Evolutionary conservation across 148 eudicot genomes (phyloP).

Genomic region (Euryodendron excelsum): DNA sequence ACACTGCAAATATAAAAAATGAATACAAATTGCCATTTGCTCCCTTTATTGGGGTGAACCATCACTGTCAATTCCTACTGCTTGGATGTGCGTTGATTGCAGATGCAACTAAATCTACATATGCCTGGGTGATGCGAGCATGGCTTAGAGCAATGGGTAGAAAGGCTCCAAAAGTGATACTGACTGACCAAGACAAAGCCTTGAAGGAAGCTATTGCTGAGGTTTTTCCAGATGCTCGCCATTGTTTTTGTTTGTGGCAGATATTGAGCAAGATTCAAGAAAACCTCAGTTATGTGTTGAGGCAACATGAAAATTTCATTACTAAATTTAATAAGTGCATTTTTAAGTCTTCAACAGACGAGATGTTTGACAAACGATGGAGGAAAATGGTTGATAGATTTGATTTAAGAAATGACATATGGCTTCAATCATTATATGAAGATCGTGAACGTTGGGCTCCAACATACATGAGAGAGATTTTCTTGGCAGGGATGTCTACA

Average conservation of each 20-base stretch:
- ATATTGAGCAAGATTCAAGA: conserved; percentile 15
- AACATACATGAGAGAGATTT: conserved; percentile 20
- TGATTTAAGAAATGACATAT: conserved; percentile 15
- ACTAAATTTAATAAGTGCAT: conserved; percentile 20
- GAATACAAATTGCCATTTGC: conserved; percentile 36
- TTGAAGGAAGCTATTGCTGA: conserved; percentile 22
- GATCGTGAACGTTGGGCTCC: conserved; percentile 25
- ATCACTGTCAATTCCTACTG: conserved; percentile 35
- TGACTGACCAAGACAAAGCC: conserved; percentile 25
- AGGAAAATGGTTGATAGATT: conserved; percentile 24
- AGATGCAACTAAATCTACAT: conserved; percentile 16
- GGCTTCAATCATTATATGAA: conserved; percentile 24
- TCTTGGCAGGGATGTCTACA: conserved; percentile 27
- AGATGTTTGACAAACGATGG: conserved; percentile 24
- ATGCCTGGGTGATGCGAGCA: conserved; percentile 27
- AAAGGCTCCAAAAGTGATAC: conserved; percentile 22
- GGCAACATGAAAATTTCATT: conserved; percentile 11
- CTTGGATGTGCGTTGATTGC: conserved; percentile 31
- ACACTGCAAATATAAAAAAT: conserved; percentile 30
- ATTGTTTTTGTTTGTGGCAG: conserved; percentile 34
- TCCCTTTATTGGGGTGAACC: conserved; percentile 39
- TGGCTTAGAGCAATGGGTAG: conserved; percentile 31
- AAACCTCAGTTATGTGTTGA: conserved; percentile 13
- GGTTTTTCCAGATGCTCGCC: conserved; percentile 27
- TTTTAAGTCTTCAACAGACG: conserved; percentile 9